Conservation (phyloP, 768 basidiomycete species). For the Lactarius deliciosus region DNA sequence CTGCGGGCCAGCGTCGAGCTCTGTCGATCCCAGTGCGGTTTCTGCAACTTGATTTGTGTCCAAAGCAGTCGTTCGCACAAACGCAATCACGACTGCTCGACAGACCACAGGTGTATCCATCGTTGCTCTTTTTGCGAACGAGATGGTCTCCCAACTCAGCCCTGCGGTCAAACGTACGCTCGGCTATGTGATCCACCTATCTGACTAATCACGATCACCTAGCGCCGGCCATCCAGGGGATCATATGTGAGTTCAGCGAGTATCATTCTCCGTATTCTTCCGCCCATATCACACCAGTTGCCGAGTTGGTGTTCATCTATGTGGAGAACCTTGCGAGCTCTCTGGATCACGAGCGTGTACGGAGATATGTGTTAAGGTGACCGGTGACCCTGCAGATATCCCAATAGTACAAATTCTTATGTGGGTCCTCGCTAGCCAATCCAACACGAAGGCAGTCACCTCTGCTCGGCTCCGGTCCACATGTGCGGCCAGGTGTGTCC, state of each 20-base stretch:
- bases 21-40: background rate
- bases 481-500: conserved; percentile 51
- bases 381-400: conserved; percentile 41
- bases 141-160: background rate
- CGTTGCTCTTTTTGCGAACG: background rate
- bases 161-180: background rate
- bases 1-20: background rate
- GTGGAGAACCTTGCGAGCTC: conserved; percentile 50
- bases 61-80: background rate
- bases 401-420: conserved; percentile 22
- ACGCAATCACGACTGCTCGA: background rate
- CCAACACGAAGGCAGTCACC: conserved; percentile 43
- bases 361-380: background rate
- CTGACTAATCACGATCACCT: background rate
- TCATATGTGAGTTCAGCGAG: background rate
- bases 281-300: conserved; percentile 41
- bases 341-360: conserved; percentile 50
- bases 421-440: background rate
- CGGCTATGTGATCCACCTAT: rapidly evolving
- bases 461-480: conserved; percentile 53
- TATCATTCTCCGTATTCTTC: background rate
- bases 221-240: background rate
- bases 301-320: conserved; percentile 43
- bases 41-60: background rate
- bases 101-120: background rate